These are phyloP conservation scores for Arabidopsis arenosa DNA, from an alignment of 345 rosid genomes.

Conservation along the genomic window DNA sequence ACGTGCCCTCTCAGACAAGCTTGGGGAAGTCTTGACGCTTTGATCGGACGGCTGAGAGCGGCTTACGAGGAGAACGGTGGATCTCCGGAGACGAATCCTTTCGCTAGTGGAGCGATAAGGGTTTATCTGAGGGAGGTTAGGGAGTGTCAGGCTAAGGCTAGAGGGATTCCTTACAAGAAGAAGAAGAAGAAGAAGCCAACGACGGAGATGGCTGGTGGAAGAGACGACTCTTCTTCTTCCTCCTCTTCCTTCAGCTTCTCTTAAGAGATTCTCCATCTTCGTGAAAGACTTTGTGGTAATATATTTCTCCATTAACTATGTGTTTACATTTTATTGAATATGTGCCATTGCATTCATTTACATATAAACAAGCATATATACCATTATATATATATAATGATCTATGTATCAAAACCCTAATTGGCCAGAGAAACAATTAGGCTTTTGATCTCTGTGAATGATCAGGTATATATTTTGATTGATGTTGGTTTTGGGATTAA, in stretches of 20 bases:
- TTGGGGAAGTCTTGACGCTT: constrained; percentile 94
- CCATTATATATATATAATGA: background rate
- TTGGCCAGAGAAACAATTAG: constrained; percentile 4
- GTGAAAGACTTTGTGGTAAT: constrained; percentile 37
- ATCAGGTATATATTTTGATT: background rate
- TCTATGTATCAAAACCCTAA: constrained; percentile 37
- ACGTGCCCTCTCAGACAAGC: constrained; percentile 87
- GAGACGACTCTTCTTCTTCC: constrained; percentile 42
- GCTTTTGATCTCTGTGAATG: constrained; percentile 8
- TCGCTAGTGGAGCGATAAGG: constrained; percentile 74
- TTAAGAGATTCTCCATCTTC: constrained; percentile 31
- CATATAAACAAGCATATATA: background rate
- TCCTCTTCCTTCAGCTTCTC: constrained; percentile 44
- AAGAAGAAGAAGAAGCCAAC: constrained; percentile 66
- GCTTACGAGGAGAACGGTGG: constrained; percentile 95
- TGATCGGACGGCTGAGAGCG: constrained; percentile 86
- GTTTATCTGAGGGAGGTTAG: constrained; percentile 78
- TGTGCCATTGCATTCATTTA: constrained; percentile 19
- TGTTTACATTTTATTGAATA: constrained; percentile 9
- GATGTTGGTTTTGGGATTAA: constrained; percentile 1
- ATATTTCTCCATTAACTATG: constrained; percentile 16
- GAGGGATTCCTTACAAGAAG: constrained; percentile 89
- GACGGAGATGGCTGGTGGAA: constrained; percentile 37
- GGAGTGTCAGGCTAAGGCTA: constrained; percentile 83
- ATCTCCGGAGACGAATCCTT: constrained; percentile 76